phyloP scores from a whole-genome alignment of 78 protist species.

The Monosiga brevicollis region DNA sequence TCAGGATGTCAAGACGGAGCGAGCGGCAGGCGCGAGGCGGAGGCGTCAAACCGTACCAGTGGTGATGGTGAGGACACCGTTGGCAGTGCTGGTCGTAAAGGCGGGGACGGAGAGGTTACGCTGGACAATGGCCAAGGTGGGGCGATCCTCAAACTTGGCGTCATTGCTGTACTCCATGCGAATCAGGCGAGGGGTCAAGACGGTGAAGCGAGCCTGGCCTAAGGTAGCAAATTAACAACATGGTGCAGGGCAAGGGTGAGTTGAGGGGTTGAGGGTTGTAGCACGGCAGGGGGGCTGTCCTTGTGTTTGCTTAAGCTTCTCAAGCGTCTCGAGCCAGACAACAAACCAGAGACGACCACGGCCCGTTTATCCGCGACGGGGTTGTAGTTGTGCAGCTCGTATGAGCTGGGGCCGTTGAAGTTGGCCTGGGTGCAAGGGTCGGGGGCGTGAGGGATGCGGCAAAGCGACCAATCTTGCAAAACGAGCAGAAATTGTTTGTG shows the following conservation, averaged over 20 bases:
- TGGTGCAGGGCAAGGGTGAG: too few species aligned
- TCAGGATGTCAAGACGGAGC: too few species aligned
- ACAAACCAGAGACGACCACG: background rate
- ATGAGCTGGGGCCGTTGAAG: background rate
- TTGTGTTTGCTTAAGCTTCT: too few species aligned
- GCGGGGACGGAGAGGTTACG: conserved; percentile 11
- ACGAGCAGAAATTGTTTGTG: too few species aligned
- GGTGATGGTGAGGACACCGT: conserved; percentile 11
- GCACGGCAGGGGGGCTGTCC: too few species aligned
- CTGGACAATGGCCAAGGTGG: conserved; percentile 23
- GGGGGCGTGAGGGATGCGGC: too few species aligned
- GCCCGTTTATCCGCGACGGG: background rate
- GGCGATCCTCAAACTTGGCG: conserved; percentile 19
- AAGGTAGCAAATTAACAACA: too few species aligned
- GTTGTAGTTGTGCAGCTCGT: background rate
- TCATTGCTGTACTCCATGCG: conserved; percentile 28
- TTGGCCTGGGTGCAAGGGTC: too few species aligned
- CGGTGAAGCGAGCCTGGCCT: conserved; percentile 42
- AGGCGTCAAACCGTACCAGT: too few species aligned
- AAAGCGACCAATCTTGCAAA: too few species aligned
- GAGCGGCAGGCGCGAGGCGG: too few species aligned
- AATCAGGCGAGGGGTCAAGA: conserved; percentile 23
- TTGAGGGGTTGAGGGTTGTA: too few species aligned
- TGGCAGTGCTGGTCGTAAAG: background rate
- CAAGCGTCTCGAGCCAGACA: background rate